phyloP scores from a whole-genome alignment of 1,139 yeast genomes.

The Suhomyces bokatorum region DNA sequence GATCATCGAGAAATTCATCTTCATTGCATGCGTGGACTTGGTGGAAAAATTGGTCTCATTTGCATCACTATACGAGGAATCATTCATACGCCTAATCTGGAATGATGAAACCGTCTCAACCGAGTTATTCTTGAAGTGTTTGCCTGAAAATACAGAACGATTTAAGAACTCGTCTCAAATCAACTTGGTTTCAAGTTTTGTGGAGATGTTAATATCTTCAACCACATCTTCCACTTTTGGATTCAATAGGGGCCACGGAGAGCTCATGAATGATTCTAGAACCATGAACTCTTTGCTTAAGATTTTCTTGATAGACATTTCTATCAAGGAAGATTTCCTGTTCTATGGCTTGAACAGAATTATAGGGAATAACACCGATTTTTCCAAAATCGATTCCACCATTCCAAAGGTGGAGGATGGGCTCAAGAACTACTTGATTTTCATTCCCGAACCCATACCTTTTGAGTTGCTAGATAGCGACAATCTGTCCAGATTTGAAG shows the following conservation, averaged over 20 bases:
- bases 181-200: conserved; percentile 35
- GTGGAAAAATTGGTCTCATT: conserved; percentile 43
- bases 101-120: conserved; percentile 20
- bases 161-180: conserved; percentile 40
- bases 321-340: conserved; percentile 41
- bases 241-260: conserved; percentile 13
- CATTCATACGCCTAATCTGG: conserved; percentile 28
- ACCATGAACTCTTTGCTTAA: conserved; percentile 42
- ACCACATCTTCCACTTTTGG: conserved; percentile 34
- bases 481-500: conserved; percentile 16
- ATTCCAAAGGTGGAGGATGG: conserved; percentile 31
- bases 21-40: conserved; percentile 55
- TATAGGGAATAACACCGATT: conserved; percentile 52
- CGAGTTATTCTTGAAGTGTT: conserved; percentile 28
- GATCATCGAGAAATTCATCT: conserved; percentile 50
- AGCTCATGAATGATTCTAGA: conserved; percentile 17
- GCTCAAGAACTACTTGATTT: conserved; percentile 27
- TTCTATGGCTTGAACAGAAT: conserved; percentile 55
- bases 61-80: conserved; percentile 26
- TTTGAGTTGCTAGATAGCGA: conserved; percentile 14
- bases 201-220: conserved; percentile 46
- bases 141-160: conserved; percentile 45
- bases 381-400: conserved; percentile 31
- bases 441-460: conserved; percentile 36
- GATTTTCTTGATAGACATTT: conserved; percentile 41